These are phyloP conservation scores for Colletotrichum tabaci DNA, from an alignment of 2,329 filamentous ascomycete species.

Conservation along the genomic window DNA sequence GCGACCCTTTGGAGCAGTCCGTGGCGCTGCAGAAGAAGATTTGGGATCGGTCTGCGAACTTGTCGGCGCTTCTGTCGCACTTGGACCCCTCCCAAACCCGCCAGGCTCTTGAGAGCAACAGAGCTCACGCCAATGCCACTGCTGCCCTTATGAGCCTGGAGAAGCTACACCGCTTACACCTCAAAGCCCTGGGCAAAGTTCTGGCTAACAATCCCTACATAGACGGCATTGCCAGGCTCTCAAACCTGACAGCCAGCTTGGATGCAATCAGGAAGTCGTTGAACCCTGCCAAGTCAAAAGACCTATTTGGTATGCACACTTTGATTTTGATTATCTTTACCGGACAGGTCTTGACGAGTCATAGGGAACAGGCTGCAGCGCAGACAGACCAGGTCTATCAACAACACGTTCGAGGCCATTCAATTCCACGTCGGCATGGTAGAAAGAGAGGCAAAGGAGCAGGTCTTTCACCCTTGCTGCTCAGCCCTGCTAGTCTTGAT, in stretches of 20 bases:
- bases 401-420: background rate
- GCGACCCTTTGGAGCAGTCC: background rate
- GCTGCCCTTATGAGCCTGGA: background rate
- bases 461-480: background rate
- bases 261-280: background rate
- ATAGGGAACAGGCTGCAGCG: background rate
- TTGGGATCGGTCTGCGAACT: background rate
- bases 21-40: background rate
- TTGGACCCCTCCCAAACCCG: background rate
- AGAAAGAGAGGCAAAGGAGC: background rate
- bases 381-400: background rate
- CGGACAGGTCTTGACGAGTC: background rate
- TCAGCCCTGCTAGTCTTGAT: background rate
- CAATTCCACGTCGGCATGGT: background rate
- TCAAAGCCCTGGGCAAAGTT: background rate
- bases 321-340: background rate
- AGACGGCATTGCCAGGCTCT: background rate
- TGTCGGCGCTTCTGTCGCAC: background rate
- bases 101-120: background rate
- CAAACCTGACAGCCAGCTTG: background rate
- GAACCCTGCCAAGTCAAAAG: background rate
- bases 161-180: background rate
- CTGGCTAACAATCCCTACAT: background rate
- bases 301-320: background rate
- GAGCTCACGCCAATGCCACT: background rate